phyloP scores from a whole-genome alignment of 257 asterid species.

The Ilex aquifolium region DNA sequence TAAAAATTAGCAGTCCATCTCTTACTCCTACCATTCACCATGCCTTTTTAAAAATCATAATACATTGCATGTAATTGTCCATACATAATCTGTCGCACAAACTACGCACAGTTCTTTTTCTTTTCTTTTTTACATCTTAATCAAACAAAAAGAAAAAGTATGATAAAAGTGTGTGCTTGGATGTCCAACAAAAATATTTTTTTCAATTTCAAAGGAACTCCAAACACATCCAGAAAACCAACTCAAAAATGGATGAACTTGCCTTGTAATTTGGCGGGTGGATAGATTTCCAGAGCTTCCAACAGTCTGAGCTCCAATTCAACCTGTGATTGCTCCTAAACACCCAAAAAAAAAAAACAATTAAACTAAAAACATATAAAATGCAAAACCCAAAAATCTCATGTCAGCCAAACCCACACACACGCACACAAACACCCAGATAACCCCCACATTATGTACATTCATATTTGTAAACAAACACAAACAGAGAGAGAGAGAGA shows the following conservation, averaged over 20 bases:
- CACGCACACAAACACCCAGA: too few species aligned
- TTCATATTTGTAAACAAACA: not conserved
- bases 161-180: too few species aligned
- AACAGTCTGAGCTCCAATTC: constrained; percentile 82
- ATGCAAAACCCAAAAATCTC: not conserved
- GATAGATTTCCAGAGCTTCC: constrained; percentile 90
- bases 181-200: too few species aligned
- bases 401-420: not conserved
- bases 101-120: too few species aligned
- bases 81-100: too few species aligned
- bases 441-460: too few species aligned
- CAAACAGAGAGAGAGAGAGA: not conserved
- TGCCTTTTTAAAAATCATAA: too few species aligned
- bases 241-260: not conserved
- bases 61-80: too few species aligned
- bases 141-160: too few species aligned
- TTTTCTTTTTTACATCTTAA: too few species aligned
- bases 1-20: too few species aligned
- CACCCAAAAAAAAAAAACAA: constrained; percentile 5
- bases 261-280: constrained; percentile 84
- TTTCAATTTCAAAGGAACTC: not conserved
- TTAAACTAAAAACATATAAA: not conserved
- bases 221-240: not conserved
- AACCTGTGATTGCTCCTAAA: constrained; percentile 76
- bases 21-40: too few species aligned